Conservation (phyloP, 2,329 filamentous ascomycete species). For the Cercospora sesami region DNA sequence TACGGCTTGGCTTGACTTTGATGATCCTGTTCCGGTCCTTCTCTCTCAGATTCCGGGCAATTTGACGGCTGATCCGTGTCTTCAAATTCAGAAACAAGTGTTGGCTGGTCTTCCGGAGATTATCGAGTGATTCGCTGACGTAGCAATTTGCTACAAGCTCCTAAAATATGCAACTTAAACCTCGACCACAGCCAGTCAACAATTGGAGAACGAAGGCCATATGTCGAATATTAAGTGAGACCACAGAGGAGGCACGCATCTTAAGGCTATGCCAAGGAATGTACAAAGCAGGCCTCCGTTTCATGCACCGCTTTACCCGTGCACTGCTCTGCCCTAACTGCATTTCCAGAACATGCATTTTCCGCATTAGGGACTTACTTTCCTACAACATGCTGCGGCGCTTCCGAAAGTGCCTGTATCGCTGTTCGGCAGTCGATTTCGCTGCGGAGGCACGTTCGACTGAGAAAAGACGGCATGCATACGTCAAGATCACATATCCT, state of each 20-base stretch:
- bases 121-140: too few species aligned
- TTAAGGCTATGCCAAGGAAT: background rate
- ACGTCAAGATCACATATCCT: too few species aligned
- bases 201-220: background rate
- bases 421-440: background rate
- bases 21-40: too few species aligned
- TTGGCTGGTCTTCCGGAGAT: too few species aligned
- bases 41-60: too few species aligned
- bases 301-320: background rate
- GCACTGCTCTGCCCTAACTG: background rate
- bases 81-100: too few species aligned
- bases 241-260: background rate
- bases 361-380: background rate
- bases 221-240: background rate
- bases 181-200: background rate
- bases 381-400: background rate
- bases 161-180: background rate
- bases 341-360: background rate
- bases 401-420: background rate
- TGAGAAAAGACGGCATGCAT: background rate
- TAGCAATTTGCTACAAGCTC: background rate
- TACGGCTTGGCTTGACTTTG: too few species aligned
- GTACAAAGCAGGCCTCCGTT: background rate
- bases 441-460: background rate
- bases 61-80: too few species aligned